These are phyloP conservation scores for Furcasterigmium furcatum DNA, from an alignment of 2,329 filamentous ascomycete genomes.

Conservation along the genomic window DNA sequence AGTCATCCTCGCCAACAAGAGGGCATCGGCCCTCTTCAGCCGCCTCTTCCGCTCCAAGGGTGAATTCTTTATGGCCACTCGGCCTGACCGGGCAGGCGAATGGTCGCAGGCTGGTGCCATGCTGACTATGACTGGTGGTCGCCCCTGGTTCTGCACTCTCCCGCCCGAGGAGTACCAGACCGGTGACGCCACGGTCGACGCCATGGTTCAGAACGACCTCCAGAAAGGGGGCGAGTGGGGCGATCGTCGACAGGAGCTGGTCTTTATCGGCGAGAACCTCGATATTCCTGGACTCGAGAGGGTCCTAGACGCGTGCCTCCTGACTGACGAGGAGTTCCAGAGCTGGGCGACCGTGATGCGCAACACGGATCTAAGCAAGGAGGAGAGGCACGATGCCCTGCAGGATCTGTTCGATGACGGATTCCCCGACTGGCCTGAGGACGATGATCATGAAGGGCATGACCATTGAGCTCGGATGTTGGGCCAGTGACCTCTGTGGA, in stretches of 20 bases:
- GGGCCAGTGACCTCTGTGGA: no score
- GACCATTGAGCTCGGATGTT: no score
- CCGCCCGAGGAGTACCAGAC: slow-evolving; percentile 47
- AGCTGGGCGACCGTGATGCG: slow-evolving; percentile 50
- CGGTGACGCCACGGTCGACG: slow-evolving; percentile 42
- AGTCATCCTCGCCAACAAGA: slow-evolving; percentile 52
- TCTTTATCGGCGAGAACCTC: slow-evolving; percentile 69
- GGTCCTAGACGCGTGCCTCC: slow-evolving; percentile 56
- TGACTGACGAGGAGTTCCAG: slow-evolving; percentile 56
- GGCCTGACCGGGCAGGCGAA: slow-evolving; percentile 50
- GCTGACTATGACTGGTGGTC: slow-evolving; percentile 55
- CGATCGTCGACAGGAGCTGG: slow-evolving; percentile 67
- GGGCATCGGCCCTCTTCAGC: slow-evolving; percentile 45
- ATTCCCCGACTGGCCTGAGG: slow-evolving; percentile 52
- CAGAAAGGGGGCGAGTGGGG: slow-evolving; percentile 60
- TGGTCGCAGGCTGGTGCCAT: slow-evolving; percentile 65
- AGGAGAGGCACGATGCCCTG: slow-evolving; percentile 41
- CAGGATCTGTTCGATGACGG: slow-evolving; percentile 54
- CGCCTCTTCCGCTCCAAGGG: slow-evolving; percentile 63
- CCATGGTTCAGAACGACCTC: slow-evolving; percentile 46
- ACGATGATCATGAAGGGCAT: slow-evolving; percentile 27
- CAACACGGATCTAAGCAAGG: slow-evolving; percentile 26
- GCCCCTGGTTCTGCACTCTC: slow-evolving; percentile 57
- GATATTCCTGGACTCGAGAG: slow-evolving; percentile 46
- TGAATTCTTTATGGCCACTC: slow-evolving; percentile 56